phyloP scores from a whole-genome alignment of 2,329 filamentous ascomycete genomes.

The Exophiala viscosa region DNA sequence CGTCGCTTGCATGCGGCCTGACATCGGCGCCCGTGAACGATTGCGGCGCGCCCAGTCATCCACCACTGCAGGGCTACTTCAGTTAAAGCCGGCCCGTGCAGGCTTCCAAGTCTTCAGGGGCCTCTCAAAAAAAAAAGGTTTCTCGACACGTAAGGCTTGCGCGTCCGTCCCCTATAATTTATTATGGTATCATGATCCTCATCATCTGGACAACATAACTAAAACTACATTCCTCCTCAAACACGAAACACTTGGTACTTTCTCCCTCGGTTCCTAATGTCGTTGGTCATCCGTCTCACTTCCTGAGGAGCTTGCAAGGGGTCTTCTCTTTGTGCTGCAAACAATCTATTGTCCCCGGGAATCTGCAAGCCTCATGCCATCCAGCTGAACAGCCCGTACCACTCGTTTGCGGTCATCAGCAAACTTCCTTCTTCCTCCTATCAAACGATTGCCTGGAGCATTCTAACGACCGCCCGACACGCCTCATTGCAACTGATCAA shows the following conservation, averaged over 20 bases:
- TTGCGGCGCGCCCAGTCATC: too few species aligned
- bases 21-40: too few species aligned
- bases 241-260: neutral
- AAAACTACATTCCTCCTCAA: neutral
- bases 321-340: neutral
- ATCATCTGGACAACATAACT: neutral
- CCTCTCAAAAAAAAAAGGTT: neutral
- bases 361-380: neutral
- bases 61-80: too few species aligned
- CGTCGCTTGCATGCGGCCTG: too few species aligned
- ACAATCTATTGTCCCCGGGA: neutral
- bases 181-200: neutral
- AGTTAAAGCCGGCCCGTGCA: too few species aligned
- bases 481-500: neutral
- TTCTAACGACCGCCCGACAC: neutral
- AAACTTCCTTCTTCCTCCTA: neutral
- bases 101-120: too few species aligned
- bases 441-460: neutral
- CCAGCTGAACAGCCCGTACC: neutral
- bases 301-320: neutral
- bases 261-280: neutral
- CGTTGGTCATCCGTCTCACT: neutral
- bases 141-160: neutral
- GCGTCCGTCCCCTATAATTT: neutral
- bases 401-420: neutral